Conservation (phyloP, 75 land plant genomes). For the Pseudotsuga menziesii region DNA sequence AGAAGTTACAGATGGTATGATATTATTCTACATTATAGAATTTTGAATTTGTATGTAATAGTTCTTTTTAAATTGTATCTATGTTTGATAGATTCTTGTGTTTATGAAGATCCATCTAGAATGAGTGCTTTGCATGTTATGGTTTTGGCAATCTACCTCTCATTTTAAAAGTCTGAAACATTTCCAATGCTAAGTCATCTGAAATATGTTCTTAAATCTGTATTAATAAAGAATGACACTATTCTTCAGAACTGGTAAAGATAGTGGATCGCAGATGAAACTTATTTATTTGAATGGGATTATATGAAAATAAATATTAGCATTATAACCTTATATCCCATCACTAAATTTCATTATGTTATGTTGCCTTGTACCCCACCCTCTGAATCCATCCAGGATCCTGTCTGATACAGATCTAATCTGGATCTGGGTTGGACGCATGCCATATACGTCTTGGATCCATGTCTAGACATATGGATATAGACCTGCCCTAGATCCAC, state of each 20-base stretch:
- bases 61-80: neutral
- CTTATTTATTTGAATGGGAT: neutral
- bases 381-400: too few relatives aligned
- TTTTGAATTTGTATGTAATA: neutral
- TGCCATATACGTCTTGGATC: too few relatives aligned
- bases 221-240: neutral
- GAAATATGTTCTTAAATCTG: neutral
- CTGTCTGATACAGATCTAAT: too few relatives aligned
- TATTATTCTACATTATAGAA: neutral
- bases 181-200: neutral
- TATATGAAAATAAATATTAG: too few relatives aligned
- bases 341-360: too few relatives aligned
- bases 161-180: neutral
- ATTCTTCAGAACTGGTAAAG: neutral
- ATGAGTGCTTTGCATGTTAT: neutral
- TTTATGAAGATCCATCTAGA: neutral
- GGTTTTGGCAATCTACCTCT: neutral
- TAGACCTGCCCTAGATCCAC: too few relatives aligned
- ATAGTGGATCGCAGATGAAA: neutral
- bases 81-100: neutral
- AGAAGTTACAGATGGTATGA: constrained; percentile 91
- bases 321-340: too few relatives aligned
- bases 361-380: too few relatives aligned
- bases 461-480: too few relatives aligned
- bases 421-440: too few relatives aligned